Base-by-base conservation (phyloP, 805 yeast species). In the Blastobotrys mokoenaii region DNA sequence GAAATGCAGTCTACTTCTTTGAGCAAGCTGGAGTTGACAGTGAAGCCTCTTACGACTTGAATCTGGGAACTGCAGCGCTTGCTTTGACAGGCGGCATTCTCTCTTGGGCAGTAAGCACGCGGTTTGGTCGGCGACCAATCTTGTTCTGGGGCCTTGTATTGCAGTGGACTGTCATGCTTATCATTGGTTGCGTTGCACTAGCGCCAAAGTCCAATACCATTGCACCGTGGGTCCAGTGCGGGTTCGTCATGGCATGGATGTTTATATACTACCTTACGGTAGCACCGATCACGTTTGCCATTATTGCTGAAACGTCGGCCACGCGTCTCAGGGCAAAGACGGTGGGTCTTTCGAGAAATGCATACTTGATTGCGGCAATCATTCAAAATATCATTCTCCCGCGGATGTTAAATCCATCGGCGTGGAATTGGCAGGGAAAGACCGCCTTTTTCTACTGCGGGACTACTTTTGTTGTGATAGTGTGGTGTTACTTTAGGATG, bases 401-500 rank as follows among this genome's bases (percentile, higher is more conserved):
- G 22, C 72, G 71, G 53, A 61, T 72, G 65, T 59, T 73, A 50
- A 73, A 71, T 50, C 70, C 76, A 2, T 59, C 59, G 17, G 64
- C 60, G 27, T 69, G 70, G 49, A 64, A 73, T 49, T 63, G 69
- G 69, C 69, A 68, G 33, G 74, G 72, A 15, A 73, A 73, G 52
- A 67, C 74, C 14, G 76, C 68, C 2, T 71, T 70, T 53, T 76
- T 67, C 1, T 52, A 56, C 15, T 56, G 62, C 16, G 36, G 60
- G 4, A 3, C 57, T 9, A 52, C 63, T 14, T 16, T 69, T 9
- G 51, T 61, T 38, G n/a, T n/a, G n/a, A n/a, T n/a, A n/a, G n/a
- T n/a, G n/a, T 73, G 76, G 74, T 60, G 67, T 35, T 70, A 63
- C 58, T 69, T 73, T 57, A 71, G 71, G 39, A 62, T 76, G 45